These are phyloP conservation scores for Myochromella boudieri DNA, from an alignment of 768 basidiomycete species.

Conservation along the genomic window DNA sequence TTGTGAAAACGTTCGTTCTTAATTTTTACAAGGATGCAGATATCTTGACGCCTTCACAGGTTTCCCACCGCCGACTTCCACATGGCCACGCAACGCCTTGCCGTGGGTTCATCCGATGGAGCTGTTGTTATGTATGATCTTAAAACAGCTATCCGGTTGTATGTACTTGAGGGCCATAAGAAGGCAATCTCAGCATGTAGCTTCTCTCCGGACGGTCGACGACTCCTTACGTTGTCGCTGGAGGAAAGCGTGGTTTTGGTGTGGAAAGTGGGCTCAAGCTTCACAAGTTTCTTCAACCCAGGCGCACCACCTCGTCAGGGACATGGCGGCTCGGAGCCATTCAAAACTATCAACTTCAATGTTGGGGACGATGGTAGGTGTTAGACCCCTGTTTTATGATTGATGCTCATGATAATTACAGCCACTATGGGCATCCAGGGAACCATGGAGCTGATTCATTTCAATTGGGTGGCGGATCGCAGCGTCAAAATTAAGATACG, in stretches of 20 bases:
- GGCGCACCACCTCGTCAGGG: constrained; percentile 93
- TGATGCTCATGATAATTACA: constrained; percentile 12
- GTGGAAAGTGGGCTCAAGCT: constrained; percentile 94
- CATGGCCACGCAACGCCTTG: constrained; percentile 80
- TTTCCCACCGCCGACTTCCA: constrained; percentile 97
- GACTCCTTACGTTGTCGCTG: constrained; percentile 84
- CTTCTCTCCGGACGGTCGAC: constrained; percentile 91
- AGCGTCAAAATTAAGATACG: constrained; percentile 83
- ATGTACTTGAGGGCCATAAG: constrained; percentile 91
- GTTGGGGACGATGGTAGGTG: constrained; percentile 78
- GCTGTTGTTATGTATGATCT: constrained; percentile 95
- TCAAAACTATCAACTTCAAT: constrained; percentile 84
- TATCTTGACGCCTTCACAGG: constrained; percentile 34
- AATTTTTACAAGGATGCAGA: background rate
- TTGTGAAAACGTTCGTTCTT: constrained; percentile 80
- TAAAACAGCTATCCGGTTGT: constrained; percentile 92
- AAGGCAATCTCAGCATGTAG: constrained; percentile 79
- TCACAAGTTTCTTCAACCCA: constrained; percentile 87
- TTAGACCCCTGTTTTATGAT: background rate
- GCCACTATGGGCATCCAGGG: constrained; percentile 48
- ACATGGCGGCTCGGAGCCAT: constrained; percentile 77
- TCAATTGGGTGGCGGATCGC: constrained; percentile 85
- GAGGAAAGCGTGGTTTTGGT: constrained; percentile 84
- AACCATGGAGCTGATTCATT: constrained; percentile 68
- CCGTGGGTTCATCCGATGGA: constrained; percentile 93